Base-by-base conservation (phyloP, 805 yeast species). In the Metschnikowia baotianmanensis region DNA sequence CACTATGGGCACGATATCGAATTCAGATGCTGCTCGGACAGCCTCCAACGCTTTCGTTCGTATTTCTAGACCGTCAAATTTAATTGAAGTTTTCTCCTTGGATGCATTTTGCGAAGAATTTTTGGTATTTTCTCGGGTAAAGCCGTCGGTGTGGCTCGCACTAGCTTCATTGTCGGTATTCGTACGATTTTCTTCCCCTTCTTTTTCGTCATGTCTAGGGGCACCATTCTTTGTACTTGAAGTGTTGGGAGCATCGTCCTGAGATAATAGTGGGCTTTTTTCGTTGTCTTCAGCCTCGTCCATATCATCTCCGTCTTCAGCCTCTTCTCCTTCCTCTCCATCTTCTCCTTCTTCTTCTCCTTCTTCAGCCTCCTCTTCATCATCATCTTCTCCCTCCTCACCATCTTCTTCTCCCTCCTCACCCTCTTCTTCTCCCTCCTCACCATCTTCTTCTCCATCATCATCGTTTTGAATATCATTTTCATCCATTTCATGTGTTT, bases 1-100 rank as follows among this genome's bases (percentile, higher is more conserved):
- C 16, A 85, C 95, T 9, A 84, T 76, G 0, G 99, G 98, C 27
- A 77, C 71, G 2, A 91, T 79, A 42, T 86, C 95, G 51, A 81
- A 80, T 1, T 76, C 64, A 2, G 73, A 67, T 7, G 87, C 80
- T 0, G 63, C 36, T 39, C 67, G 63, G 1, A 85, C 78, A 21
- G 76, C 76, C 24, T 58, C 59, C 3, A 67, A 53, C 2, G 72
- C 53, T 23, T 56, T 50, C 35, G 57, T 57, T 25, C 55, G 49
- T 8, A 50, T 35, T 7, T 24, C 43, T 6, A 30, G 11, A 13
- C 36, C 25, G 8, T 35, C 36, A 15, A 31, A 16, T 7, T 30
- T 16, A 5, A 31, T 9, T 5, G 36, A 12, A 17, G 20, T 17
- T 20, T 12, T 39, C 18, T 21, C 11, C 13, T 13, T 13, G 16